Evolutionary conservation across 352 stramenopile genomes (phyloP), one percentile per base, ranked within the genome.

Genomic region (Ochromonadaceae sp.): DNA sequence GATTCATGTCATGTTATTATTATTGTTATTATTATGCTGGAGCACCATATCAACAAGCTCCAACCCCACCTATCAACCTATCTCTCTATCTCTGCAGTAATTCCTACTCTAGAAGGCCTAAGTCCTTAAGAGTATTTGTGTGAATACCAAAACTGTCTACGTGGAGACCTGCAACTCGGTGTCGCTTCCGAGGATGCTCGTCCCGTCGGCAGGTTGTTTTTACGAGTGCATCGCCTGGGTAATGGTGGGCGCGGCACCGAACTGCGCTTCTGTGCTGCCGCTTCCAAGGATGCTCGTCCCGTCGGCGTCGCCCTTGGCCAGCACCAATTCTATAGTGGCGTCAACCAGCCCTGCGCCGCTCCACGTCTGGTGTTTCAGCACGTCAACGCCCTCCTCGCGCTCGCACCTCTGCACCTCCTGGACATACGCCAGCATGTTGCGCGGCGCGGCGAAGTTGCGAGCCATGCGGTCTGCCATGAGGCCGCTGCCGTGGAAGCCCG

Each of bases 351-450:
- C 90, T 17, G 91, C 95, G 43, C 92, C 92, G 61, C 83, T 95
- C 91, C 91, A 98, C 69, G 87, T 91, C 77, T 98, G 92, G 79
- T 98, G 92, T 63, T 90, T 98, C 39, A 98, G 76, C 38, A 95
- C 86, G 46, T 87, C 80, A 56, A 81, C 60, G 1, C 74, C 63
- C 65, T 83, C 66, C 3, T 74, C 66, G 62, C 90, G 84, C 78
- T 98, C 92, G 60, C 91, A 77, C 59, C 90, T 80, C 78, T 98
- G 91, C 65, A 98, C 85, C 65, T 85, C 86, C 66, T 96, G 80
- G n/a, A 98, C 91, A 70, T 97, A 98, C 31, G 91, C 90, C 46
- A 97, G 81, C 71, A 89, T 84, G 43, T 80, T 81, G 73, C 82
- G 60, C 81, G 91, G 72, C 77, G 78, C 60, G 79, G 87, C 80